Evolutionary conservation across 1,284 basidiomycete species (phyloP), one percentile per base, ranked within the genome.

Genomic region (Pyrrhoderma noxium): DNA sequence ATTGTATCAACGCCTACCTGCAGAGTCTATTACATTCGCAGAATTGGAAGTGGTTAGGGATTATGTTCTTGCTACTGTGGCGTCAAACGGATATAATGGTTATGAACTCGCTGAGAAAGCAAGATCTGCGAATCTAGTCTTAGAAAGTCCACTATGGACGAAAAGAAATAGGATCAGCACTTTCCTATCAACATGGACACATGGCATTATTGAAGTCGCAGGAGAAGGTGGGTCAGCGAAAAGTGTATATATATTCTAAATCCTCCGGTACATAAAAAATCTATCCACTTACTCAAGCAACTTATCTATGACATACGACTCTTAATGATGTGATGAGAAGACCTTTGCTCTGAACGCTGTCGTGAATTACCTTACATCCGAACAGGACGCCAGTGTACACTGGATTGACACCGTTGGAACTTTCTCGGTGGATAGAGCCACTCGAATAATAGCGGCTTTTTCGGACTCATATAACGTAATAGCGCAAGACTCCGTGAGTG

Each of bases 401-500:
- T 89, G 86, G 86, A 73, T 89, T 40, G 86, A 89, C 59, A 82
- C 80, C 8, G 73, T 70, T 0, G 82, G 84, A 2, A 79, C 79
- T 51, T 84, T 89, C 62, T 75, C 80, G 31, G 67, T 69, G 0
- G 75, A 79, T 16, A 68, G 70, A 43, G 71, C 77, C 61, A 38
- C 60, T 59, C n/a, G 39, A n/a, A 45, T 45, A 13, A 25, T 51
- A 37, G 21, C 8, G 16, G 19, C 21, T 27, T 43, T 38, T 37
- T 31, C 36, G 65, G 61, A 21, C 50, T 64, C 1, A 56, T 62
- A 3, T 65, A 67, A 1, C 58, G 58, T 1, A 31, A 31, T 62
- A 71, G 1, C 36, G 36, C 19, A 25, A 47, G 38, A 43, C 22
- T 47, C n/a, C 23, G 1, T 47, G 22, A 25, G 8, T 25, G 9